Evolutionary conservation across 805 yeast species (phyloP), one percentile per base, ranked within the genome.

Genomic region (Barnettozyma salicaria): DNA sequence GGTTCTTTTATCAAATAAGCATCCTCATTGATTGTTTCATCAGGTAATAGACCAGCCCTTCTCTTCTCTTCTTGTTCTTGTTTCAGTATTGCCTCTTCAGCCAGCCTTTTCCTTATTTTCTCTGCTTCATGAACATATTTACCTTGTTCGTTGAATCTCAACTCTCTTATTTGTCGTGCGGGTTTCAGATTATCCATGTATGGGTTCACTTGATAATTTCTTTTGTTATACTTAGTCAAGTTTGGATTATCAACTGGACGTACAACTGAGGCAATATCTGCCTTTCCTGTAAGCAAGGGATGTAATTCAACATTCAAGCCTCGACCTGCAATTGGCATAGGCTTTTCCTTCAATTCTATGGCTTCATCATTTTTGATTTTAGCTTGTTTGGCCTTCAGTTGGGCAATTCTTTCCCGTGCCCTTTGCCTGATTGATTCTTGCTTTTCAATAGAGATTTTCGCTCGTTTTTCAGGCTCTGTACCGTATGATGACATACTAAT

Each of bases 101-200:
- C 64, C 19, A 27, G 63, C 68, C 49, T 41, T 19, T 26, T 27
- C 16, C 87, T 56, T n/a, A 69, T 36, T 46, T 69, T 70, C 10
- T 74, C 59, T 1, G 47, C 58, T 19, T 50, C 47, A n/a, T 56
- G 30, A 2, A 80, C 67, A 49, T 66, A 80, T 50, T 76, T 83
- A 2, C 95, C 96, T 27, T 68, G 66, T 23, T 66, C 71, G 49
- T 73, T 77, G 49, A 86, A 75, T 12, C 55, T 56, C 28, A 80
- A 58, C 3, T 65, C 69, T 36, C 74, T 53, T 13, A 53, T 52
- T 13, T 48, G 50, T 21, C 63, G 36, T n/a, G 51, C 40, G 1
- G 36, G 27, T 20, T 40, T 30, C 12, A 30, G 18, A 10, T 36
- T 37, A 12, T 28, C 35, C 16, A 56, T 54, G 40, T 65, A 67